Base-by-base conservation (phyloP, 345 rosid genomes). In the Viola odorata region DNA sequence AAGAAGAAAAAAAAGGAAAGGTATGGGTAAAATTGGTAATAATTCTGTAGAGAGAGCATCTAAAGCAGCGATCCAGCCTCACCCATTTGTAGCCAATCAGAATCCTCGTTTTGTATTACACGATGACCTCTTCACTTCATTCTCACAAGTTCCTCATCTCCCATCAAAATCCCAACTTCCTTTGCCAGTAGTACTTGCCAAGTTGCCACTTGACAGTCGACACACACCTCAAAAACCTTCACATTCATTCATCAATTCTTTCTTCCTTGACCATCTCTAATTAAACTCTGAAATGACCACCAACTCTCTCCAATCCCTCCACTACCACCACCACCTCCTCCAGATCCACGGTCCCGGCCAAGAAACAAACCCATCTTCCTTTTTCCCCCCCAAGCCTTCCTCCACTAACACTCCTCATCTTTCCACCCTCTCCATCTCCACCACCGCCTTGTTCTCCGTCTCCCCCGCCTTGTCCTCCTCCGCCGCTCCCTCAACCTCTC, bases 71-170 rank as follows among this genome's bases (percentile, higher is more conserved):
- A n/a, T n/a, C n/a, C 12, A 45, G 50, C 50, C 50, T 45, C 50
- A 45, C 50, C 50, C 50, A 45, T n/a, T 8, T 60, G 56, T 66
- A 52, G 44, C 98, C 98, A 88, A 91, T 91, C 81, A 86, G 64
- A 82, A 69, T 41, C 71, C 78, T 65, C 62, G 76, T 52, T 4
- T 65, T 52, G 70, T 39, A 76, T 63, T 75, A 7, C 62, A 41
- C 60, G 79, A 84, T 70, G 71, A 58, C 62, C 64, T 15, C 50
- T 66, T 64, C 58, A 59, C 70, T 56, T 63, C 71, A 45, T 12
- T 3, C 50, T 68, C 65, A 57, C 68, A 57, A 44, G 4, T 45
- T 63, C 73, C 75, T 63, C 61, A 72, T 66, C 63, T 55, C 40
- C 44, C 60, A 49, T 44, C 59, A 56, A 57, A 9, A n/a, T n/a